Conservation (phyloP, 495 filamentous ascomycete genomes). For the Niebla homalea region DNA sequence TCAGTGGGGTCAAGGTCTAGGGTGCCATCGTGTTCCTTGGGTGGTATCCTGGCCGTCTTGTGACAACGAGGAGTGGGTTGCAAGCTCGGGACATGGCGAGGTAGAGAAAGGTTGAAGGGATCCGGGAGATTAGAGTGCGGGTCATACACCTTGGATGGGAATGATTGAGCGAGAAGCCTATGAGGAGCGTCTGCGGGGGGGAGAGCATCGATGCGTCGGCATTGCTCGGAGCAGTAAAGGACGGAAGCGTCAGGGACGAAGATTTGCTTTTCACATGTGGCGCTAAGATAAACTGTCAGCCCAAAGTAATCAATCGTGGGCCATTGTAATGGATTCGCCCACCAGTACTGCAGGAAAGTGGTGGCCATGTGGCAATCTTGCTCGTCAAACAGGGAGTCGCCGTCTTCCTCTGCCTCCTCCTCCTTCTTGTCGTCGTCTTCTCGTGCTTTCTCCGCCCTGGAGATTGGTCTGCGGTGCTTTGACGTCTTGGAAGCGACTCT, state of each 20-base stretch:
- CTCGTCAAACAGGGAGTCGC: constrained; percentile 11
- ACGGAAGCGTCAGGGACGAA: constrained; percentile 48
- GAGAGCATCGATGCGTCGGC: constrained; percentile 31
- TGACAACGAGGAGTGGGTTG: constrained; percentile 15
- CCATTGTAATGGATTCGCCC: constrained; percentile 11
- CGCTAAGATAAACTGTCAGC: constrained; percentile 23
- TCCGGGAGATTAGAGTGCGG: constrained; percentile 25
- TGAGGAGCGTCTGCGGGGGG: constrained; percentile 36
- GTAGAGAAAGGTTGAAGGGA: constrained; percentile 10
- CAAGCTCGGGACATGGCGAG: constrained; percentile 30
- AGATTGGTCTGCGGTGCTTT: not conserved
- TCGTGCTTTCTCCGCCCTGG: not conserved
- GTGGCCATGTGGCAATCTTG: constrained; percentile 45
- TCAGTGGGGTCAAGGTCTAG: constrained; percentile 44
- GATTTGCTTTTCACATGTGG: constrained; percentile 56
- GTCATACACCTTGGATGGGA: constrained; percentile 13
- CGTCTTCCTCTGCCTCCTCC: constrained; percentile 4
- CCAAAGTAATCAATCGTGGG: not conserved
- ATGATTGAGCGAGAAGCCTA: constrained; percentile 17
- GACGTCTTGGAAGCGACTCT: constrained; percentile 2
- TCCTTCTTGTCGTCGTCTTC: not conserved
- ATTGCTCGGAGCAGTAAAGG: constrained; percentile 40
- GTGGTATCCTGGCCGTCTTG: constrained; percentile 30
- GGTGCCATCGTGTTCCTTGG: constrained; percentile 26
- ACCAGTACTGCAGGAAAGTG: constrained; percentile 58